Percentiles rank a stretch among this genome's conserved stretches.
phyloP scores from a whole-genome alignment of 2,329 filamentous ascomycete species.

The Aspergillus eucalypticola region DNA sequence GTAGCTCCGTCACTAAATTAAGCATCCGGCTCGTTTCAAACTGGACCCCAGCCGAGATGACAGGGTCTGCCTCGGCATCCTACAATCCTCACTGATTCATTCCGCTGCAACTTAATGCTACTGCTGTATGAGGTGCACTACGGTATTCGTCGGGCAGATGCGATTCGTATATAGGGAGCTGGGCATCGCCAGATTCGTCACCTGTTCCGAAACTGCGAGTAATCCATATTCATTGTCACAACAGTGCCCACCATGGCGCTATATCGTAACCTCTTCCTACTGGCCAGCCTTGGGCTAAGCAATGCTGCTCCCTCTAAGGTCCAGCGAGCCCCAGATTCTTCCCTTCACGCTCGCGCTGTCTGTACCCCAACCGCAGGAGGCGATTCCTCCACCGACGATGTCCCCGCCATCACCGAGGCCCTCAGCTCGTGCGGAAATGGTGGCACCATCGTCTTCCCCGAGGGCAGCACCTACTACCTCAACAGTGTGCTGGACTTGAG shows the following conservation, averaged over 20 bases:
- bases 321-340: background rate
- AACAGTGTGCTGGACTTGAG: constrained; percentile 47
- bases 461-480: constrained; percentile 45
- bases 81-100: background rate
- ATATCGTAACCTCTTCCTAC: background rate
- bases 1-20: background rate
- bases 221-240: background rate
- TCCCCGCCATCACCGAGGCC: constrained; percentile 47
- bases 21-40: background rate
- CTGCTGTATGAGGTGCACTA: background rate
- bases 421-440: constrained; percentile 45
- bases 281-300: background rate
- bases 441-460: constrained; percentile 49
- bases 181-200: background rate
- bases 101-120: background rate
- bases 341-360: constrained; percentile 22
- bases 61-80: background rate
- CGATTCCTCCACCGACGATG: constrained; percentile 41
- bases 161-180: background rate
- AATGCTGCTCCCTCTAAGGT: constrained; percentile 8
- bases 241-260: background rate
- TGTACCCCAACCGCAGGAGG: constrained; percentile 38
- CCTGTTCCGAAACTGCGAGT: background rate
- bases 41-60: background rate
- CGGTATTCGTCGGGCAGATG: background rate